These are phyloP conservation scores for Kwoniella dendrophila DNA, from an alignment of 768 basidiomycete species.

Conservation along the genomic window DNA sequence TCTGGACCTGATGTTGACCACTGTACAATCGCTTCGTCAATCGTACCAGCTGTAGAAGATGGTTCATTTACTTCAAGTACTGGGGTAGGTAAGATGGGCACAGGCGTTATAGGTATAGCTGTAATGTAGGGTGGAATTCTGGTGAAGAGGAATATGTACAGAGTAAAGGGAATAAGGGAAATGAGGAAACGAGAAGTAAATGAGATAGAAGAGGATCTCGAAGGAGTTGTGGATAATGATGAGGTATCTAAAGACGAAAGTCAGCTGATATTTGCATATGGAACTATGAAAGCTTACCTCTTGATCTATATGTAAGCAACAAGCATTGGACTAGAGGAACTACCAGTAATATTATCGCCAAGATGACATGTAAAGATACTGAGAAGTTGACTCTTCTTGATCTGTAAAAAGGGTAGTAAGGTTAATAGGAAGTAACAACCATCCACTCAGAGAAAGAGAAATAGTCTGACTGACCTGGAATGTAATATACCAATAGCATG, in stretches of 20 bases:
- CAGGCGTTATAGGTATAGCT: conserved; percentile 24
- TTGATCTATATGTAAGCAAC: conserved; percentile 50
- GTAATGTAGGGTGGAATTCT: conserved; percentile 54
- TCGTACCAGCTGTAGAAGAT: conserved; percentile 21
- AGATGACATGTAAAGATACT: conserved; percentile 48
- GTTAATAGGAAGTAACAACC: neutral
- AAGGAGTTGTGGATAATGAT: conserved; percentile 23
- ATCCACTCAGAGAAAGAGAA: neutral
- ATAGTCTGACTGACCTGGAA: conserved; percentile 33
- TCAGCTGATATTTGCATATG: conserved; percentile 2
- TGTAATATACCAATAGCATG: conserved; percentile 50
- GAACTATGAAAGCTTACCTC: conserved; percentile 32
- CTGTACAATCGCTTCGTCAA: conserved; percentile 32
- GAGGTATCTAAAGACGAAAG: conserved; percentile 21
- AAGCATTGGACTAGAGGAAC: conserved; percentile 53
- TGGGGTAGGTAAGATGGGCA: conserved; percentile 4
- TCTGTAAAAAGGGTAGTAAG: too few species aligned
- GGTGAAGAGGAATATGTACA: conserved; percentile 55
- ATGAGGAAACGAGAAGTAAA: conserved; percentile 45
- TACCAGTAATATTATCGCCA: conserved; percentile 49
- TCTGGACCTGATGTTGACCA: conserved; percentile 38
- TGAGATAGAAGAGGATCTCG: conserved; percentile 32
- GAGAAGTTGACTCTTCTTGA: conserved; percentile 52
- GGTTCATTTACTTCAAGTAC: conserved; percentile 14
- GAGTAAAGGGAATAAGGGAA: conserved; percentile 50